Percentiles rank a stretch among this genome's conserved stretches.
These are phyloP conservation scores for Protomyces arabidopsidicola DNA, from an alignment of 1,139 yeast species.

Conservation along the genomic window DNA sequence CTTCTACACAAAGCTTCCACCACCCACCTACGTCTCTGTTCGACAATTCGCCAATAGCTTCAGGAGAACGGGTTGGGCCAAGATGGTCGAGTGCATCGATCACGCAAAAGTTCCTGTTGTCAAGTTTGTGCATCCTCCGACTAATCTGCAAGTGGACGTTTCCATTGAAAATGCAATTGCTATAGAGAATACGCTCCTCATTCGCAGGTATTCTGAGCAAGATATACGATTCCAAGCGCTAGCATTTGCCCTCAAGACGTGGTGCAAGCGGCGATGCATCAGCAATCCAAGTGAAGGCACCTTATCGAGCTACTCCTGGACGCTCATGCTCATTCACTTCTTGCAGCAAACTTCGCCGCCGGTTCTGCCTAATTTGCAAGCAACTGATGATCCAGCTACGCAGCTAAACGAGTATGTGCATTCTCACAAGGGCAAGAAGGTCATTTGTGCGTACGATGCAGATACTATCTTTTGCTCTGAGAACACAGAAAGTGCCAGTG, in stretches of 20 bases:
- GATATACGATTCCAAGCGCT: conserved; percentile 35
- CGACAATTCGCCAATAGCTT: conserved; percentile 4
- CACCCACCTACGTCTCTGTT: not conserved
- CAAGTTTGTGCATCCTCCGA: conserved; percentile 35
- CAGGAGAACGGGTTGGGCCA: conserved; percentile 1
- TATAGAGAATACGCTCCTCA: conserved; percentile 35
- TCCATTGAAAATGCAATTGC: conserved; percentile 36
- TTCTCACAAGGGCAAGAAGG: conserved; percentile 32
- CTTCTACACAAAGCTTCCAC: conserved; percentile 11
- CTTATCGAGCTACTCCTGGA: conserved; percentile 36
- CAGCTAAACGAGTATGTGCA: not conserved
- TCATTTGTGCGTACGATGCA: conserved; percentile 33
- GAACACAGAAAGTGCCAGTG: conserved; percentile 33
- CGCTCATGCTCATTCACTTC: conserved; percentile 35
- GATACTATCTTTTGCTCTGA: conserved; percentile 28
- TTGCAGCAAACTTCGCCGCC: conserved; percentile 35
- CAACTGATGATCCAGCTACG: not conserved
- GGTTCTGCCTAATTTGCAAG: conserved; percentile 32
- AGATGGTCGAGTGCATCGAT: conserved; percentile 1
- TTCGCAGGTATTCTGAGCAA: conserved; percentile 34
- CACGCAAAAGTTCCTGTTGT: conserved; percentile 36
- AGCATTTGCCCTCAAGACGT: conserved; percentile 35
- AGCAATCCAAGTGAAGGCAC: conserved; percentile 32
- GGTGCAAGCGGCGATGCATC: conserved; percentile 35
- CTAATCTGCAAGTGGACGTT: conserved; percentile 35